Percentiles rank a stretch among this genome's conserved stretches.
phyloP scores from a whole-genome alignment of 176 grass and related monocot genomes.

The Cenchrus fungigraminus region DNA sequence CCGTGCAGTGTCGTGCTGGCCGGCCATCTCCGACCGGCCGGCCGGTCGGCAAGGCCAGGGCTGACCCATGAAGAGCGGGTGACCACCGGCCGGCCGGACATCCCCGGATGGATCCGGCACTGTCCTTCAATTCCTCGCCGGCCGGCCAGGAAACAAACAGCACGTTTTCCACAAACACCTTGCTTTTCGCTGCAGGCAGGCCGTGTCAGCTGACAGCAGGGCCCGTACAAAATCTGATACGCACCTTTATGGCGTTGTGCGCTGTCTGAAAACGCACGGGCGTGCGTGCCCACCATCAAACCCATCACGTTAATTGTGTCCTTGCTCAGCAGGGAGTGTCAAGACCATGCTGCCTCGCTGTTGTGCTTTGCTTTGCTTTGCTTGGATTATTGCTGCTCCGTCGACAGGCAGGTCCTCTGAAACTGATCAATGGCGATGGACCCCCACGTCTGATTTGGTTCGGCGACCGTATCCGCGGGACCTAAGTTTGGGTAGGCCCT shows the following conservation, averaged over 20 bases:
- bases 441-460: not conserved
- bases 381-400: no score
- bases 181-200: not conserved
- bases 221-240: not conserved
- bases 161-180: not conserved
- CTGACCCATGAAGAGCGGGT: no score
- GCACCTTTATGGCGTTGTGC: not conserved
- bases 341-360: no score
- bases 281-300: not conserved
- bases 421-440: not conserved
- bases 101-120: no score
- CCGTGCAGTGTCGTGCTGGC: not conserved
- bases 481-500: not conserved
- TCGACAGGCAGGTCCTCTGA: not conserved
- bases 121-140: no score
- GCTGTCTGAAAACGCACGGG: not conserved
- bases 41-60: no score
- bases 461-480: not conserved
- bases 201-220: not conserved
- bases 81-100: not conserved
- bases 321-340: not conserved
- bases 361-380: not conserved
- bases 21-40: no score
- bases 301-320: no score
- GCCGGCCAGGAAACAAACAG: not conserved